Conservation (phyloP, 352 stramenopile genomes). For the Phytophthora nicotianae region DNA sequence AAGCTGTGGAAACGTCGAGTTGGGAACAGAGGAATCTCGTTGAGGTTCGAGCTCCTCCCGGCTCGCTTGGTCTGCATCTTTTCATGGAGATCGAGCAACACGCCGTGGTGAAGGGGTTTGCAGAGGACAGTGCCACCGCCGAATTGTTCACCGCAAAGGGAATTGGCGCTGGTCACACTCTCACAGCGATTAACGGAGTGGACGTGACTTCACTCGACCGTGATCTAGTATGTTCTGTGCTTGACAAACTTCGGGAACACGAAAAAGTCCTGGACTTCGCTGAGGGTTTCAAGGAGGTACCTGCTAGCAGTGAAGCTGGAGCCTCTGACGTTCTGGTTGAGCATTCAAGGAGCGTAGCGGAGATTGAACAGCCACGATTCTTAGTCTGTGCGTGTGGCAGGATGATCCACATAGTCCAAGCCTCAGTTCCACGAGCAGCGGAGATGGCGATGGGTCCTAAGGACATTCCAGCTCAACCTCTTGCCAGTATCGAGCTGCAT, state of each 20-base stretch:
- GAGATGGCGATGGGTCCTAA: slow-evolving; percentile 62
- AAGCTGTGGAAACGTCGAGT: slow-evolving; percentile 5
- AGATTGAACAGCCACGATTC: slow-evolving; percentile 51
- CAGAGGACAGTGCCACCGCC: slow-evolving; percentile 52
- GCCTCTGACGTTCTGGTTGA: slow-evolving; percentile 8
- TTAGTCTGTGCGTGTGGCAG: slow-evolving; percentile 66
- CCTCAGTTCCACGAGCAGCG: slow-evolving; percentile 52
- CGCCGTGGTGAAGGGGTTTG: slow-evolving; percentile 62
- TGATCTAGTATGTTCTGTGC: slow-evolving; percentile 46
- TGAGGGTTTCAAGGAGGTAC: slow-evolving; percentile 34
- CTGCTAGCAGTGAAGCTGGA: slow-evolving; percentile 25
- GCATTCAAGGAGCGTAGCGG: slow-evolving; percentile 26
- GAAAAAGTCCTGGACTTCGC: slow-evolving; percentile 65
- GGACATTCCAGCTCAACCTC: slow-evolving; percentile 49
- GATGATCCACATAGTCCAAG: slow-evolving; percentile 58
- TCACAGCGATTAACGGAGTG: slow-evolving; percentile 64
- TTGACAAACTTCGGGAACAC: slow-evolving; percentile 55
- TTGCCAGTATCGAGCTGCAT: slow-evolving; percentile 58
- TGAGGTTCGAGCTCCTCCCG: slow-evolving; percentile 43
- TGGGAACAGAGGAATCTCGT: slow-evolving; percentile 41
- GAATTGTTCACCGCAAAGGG: slow-evolving; percentile 36
- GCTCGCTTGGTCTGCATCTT: slow-evolving; percentile 65
- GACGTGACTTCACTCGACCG: slow-evolving; percentile 47
- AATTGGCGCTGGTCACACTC: slow-evolving; percentile 41
- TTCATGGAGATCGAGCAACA: slow-evolving; percentile 60